Conservation (phyloP, 768 basidiomycete species). For the Suillus weaverae region DNA sequence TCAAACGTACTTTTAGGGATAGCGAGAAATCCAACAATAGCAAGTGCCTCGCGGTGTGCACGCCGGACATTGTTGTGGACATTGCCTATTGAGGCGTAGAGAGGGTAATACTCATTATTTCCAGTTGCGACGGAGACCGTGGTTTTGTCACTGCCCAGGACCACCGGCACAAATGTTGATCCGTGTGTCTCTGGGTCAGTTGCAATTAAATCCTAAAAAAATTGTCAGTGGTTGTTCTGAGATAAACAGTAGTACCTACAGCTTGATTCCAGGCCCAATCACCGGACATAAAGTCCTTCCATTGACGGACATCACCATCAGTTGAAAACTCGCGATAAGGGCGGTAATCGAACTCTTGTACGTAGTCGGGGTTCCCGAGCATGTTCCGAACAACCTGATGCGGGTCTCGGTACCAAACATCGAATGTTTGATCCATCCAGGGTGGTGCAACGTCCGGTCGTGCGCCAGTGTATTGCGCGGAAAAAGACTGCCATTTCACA, state of each 20-base stretch:
- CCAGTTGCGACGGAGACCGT: constrained; percentile 26
- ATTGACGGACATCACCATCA: not conserved
- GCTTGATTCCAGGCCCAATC: not conserved
- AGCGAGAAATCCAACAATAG: constrained; percentile 24
- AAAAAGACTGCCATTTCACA: too few relatives aligned
- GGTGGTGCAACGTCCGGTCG: too few relatives aligned
- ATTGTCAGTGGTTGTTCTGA: constrained; percentile 5
- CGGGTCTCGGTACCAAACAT: too few relatives aligned
- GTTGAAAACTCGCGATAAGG: not conserved
- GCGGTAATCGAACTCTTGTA: not conserved
- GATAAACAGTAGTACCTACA: constrained; percentile 12
- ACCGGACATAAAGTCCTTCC: not conserved
- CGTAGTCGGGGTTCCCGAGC: not conserved
- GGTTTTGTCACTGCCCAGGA: constrained; percentile 29
- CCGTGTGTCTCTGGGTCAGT: constrained; percentile 19
- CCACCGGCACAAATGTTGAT: constrained; percentile 18
- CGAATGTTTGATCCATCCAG: too few relatives aligned
- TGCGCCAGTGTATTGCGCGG: too few relatives aligned
- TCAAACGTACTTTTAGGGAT: constrained; percentile 30
- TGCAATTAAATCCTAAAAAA: constrained; percentile 24
- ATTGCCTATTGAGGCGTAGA: constrained; percentile 19
- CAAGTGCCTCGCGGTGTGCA: constrained; percentile 22
- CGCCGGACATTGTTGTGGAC: constrained; percentile 14
- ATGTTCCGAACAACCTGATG: not conserved
- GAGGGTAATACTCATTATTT: constrained; percentile 21